A percentile compares a stretch with the other conserved stretches of the same genome.
Conservation (phyloP, 208 protist species). For the Acanthamoeba polyphaga region DNA sequence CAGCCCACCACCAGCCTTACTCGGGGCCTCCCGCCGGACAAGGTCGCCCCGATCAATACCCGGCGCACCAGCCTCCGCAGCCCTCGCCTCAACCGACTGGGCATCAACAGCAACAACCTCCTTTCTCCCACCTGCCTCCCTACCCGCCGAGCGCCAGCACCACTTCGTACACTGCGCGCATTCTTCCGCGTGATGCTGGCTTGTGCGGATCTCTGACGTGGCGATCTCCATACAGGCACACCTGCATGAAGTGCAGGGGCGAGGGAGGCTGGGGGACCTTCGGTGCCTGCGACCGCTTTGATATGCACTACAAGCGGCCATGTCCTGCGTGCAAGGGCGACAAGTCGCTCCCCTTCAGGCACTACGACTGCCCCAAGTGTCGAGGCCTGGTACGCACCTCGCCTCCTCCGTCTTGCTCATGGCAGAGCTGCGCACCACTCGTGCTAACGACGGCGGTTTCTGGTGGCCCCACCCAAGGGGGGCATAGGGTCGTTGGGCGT, state of each 20-base stretch:
- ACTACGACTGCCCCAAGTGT: constrained; percentile 25
- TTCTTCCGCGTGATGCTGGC: neutral
- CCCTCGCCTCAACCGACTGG: neutral
- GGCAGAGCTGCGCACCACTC: neutral
- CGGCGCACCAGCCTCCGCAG: neutral
- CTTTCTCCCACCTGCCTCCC: neutral
- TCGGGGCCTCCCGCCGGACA: neutral
- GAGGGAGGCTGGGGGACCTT: constrained; percentile 65
- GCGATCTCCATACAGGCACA: neutral
- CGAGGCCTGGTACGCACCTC: neutral
- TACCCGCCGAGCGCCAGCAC: neutral
- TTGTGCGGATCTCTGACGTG: neutral
- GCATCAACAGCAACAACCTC: neutral
- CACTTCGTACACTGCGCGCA: neutral
- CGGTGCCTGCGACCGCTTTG: neutral
- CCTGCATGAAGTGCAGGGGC: constrained; percentile 60
- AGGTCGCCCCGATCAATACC: neutral
- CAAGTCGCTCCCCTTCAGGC: neutral
- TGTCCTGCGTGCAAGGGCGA: constrained; percentile 58
- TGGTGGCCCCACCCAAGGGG: constrained; percentile 14
- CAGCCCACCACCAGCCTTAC: neutral
- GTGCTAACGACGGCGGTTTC: neutral
- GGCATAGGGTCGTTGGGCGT: constrained; percentile 52
- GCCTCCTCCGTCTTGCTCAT: neutral
- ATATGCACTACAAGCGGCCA: constrained; percentile 44